These are phyloP conservation scores for Colletotrichum sp. DNA, from an alignment of 2,329 filamentous ascomycete species.

Conservation along the genomic window DNA sequence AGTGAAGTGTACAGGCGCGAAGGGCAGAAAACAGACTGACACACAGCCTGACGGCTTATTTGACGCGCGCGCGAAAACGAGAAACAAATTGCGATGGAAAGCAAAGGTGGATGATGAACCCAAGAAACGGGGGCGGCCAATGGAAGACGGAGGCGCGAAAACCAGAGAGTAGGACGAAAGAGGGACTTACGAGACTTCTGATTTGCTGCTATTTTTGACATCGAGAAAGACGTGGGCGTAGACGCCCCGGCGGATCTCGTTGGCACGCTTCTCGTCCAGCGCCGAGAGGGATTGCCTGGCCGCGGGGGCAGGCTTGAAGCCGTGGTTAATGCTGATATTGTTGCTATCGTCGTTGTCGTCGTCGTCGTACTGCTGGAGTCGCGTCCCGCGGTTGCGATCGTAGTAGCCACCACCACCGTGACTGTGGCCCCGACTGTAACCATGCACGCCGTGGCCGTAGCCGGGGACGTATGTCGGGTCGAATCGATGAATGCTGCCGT, in stretches of 20 bases:
- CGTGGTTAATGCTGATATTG: not conserved
- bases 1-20: not conserved
- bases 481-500: conserved; percentile 2
- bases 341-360: not conserved
- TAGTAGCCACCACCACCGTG: not conserved
- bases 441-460: not conserved
- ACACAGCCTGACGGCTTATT: not conserved
- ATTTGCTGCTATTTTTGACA: conserved; percentile 25
- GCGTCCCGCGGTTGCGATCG: not conserved
- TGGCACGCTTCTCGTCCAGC: conserved; percentile 23
- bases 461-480: conserved; percentile 5
- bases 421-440: not conserved
- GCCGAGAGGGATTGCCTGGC: conserved; percentile 23
- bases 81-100: not conserved
- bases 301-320: not conserved
- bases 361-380: not conserved
- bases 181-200: conserved; percentile 27
- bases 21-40: not conserved
- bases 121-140: not conserved
- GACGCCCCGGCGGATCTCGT: conserved; percentile 20
- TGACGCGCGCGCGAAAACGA: not conserved
- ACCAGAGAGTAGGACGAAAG: not conserved
- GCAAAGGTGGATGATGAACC: not conserved
- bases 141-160: not conserved
- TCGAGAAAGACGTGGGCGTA: conserved; percentile 20